Conservation (phyloP, 1,139 yeast genomes). For the Geotrichum bryndzae region DNA sequence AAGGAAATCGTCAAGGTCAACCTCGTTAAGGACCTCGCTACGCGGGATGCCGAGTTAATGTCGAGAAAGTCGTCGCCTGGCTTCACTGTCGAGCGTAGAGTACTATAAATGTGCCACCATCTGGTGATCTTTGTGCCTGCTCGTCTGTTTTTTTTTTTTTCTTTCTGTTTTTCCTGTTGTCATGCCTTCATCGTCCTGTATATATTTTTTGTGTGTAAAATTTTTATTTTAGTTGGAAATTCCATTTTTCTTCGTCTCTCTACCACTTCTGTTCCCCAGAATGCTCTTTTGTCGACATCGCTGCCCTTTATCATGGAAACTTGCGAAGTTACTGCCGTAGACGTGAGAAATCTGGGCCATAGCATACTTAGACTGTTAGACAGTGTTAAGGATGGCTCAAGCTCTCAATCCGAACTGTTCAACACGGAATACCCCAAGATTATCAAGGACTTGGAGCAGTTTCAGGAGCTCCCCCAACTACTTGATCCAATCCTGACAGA, state of each 20-base stretch:
- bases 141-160: neutral
- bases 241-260: neutral
- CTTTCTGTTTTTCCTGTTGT: neutral
- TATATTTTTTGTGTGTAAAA: neutral
- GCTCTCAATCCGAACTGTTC: neutral
- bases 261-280: neutral
- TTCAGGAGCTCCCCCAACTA: conserved; percentile 36
- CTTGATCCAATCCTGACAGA: conserved; percentile 32
- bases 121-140: neutral
- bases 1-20: conserved; percentile 89
- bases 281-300: neutral
- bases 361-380: neutral
- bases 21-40: conserved; percentile 45
- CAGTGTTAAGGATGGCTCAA: neutral
- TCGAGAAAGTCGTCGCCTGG: conserved; percentile 15
- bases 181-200: neutral
- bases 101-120: neutral
- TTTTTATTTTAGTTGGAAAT: neutral
- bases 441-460: conserved; percentile 16
- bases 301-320: neutral
- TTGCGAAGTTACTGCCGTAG: neutral
- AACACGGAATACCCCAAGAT: neutral
- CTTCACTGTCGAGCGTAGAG: conserved; percentile 9
- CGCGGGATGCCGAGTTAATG: conserved; percentile 6
- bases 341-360: neutral